Base-by-base conservation (phyloP, 495 filamentous ascomycete genomes). In the Jackrogersella multiformis region DNA sequence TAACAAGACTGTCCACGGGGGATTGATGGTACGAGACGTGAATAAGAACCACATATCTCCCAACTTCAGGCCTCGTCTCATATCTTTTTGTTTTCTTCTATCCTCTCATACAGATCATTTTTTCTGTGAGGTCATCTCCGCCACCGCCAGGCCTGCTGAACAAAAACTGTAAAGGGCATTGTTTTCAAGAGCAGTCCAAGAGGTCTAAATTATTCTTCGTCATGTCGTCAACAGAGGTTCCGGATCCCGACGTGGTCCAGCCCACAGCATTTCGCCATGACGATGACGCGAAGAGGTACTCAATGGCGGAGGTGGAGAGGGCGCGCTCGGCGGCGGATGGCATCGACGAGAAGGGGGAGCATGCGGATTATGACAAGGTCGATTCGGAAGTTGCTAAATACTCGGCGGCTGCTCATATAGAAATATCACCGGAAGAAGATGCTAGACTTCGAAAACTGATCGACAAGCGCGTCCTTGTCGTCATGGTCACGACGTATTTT, bases 361-460 rank as follows among this genome's bases (percentile, higher is more conserved):
- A 79, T 12, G 79, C 80, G 44, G 81, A 87, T 64, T 81, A 80
- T 41, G 73, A 78, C 20, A 85, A 82, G 64, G 78, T 91, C 15
- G 89, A 91, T 73, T 77, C 80, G 45, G 89, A 90, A 69, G 74
- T 92, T 24, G 85, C 84, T 63, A 84, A 87, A 70, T 90, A 91
- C 69, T 83, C 83, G 18, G 77, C 79, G 28, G 79, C 77, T 4
- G 80, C 72, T 0, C 71, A 66, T 4, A 74, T 89, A 28, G 75
- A 84, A 2, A 84, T 92, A 59, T 80, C 84, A 9, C 75, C 81
- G 15, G 83, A 77, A 32, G 85, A 86, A 26, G 84, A 85, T 64
- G 79, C 74, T 34, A 79, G 85, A 2, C 77, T 87, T 23, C 84
- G 82, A 34, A 76, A 68, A 20, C 44, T 84, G 64, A 82, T 87